Percentiles rank a stretch among this genome's conserved stretches.
phyloP scores from a whole-genome alignment of 805 yeast genomes.

The Vanderwaltozyma verrucispora region DNA sequence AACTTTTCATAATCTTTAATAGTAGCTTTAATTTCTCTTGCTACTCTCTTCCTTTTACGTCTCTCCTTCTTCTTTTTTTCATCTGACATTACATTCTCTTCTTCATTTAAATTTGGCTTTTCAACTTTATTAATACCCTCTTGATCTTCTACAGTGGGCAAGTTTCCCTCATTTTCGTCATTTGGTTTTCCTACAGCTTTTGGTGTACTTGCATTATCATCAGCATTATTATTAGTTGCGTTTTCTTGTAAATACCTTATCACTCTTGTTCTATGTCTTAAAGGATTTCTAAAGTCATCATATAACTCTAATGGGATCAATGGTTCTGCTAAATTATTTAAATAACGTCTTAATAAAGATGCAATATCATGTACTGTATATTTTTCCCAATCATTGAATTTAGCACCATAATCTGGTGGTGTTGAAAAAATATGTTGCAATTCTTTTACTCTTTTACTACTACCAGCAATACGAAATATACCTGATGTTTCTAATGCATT shows the following conservation, averaged over 20 bases:
- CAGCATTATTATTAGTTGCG: not conserved
- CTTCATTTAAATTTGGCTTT: no score
- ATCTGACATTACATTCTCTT: constrained; percentile 14
- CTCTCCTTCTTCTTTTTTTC: constrained; percentile 28
- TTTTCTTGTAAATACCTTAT: constrained; percentile 42
- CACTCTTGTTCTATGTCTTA: constrained; percentile 54
- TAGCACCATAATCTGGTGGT: constrained; percentile 85
- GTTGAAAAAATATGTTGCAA: constrained; percentile 73
- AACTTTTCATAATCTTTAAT: constrained; percentile 60
- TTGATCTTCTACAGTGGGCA: constrained; percentile 2
- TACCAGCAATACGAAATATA: constrained; percentile 87
- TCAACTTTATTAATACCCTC: no score
- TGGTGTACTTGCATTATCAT: not conserved
- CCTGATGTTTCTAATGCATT: constrained; percentile 79
- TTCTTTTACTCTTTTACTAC: constrained; percentile 77
- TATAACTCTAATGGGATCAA: constrained; percentile 71
- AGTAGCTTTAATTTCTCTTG: constrained; percentile 58
- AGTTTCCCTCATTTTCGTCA: not conserved
- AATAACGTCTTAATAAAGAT: constrained; percentile 71
- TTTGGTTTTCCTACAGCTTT: no score
- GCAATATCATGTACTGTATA: constrained; percentile 97
- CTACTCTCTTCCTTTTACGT: constrained; percentile 40
- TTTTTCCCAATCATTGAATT: constrained; percentile 75
- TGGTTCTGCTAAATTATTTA: constrained; percentile 87
- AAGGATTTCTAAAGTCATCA: constrained; percentile 68